Evolutionary conservation across 2,329 filamentous ascomycete genomes (phyloP), one percentile per base, ranked within the genome.

Genomic region (Ustulina deusta): DNA sequence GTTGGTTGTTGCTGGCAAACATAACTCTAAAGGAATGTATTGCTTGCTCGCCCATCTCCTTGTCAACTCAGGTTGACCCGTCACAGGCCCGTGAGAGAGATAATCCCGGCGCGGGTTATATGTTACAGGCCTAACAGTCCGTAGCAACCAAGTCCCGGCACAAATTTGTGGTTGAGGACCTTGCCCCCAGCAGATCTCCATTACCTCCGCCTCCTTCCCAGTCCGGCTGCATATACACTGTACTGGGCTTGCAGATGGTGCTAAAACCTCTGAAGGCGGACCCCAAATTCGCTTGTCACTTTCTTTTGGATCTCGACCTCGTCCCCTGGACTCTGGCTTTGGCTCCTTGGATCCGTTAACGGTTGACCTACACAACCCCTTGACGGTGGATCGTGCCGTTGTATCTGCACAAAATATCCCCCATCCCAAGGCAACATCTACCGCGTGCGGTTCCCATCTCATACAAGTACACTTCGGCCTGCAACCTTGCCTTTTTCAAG

Each of bases 381-480:
- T 71, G 71, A 73, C 73, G 71, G 71, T 77, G 73, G 74, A 74
- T 75, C 75, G 42, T 73, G 75, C 71, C 74, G 71, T 72, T 64
- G 70, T 68, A 69, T 70, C 72, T 75, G 76, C 72, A 75, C 74
- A 75, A 74, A 76, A 74, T 73, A 69, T 67, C 71, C 73, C 73
- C 75, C 75, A 73, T 75, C 74, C 74, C 61, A 69, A 75, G 71
- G 73, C 74, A 73, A 75, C 76, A 77, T 78, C 75, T 78, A 75
- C 75, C 76, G 74, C 72, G 74, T 74, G 72, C 72, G 65, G 69
- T 73, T 68, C 72, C 75, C 74, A 75, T 74, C 71, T 71, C 70
- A 75, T 76, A 78, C 76, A 78, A 78, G 77, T 78, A 78, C 73
- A 75, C 72, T 74, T 72, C 73, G 69, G 73, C 74, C 75, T 78